Percentiles rank a stretch among this genome's conserved stretches.
Conservation (phyloP, 768 basidiomycete species). For the Xerocomellus dryophilus region DNA sequence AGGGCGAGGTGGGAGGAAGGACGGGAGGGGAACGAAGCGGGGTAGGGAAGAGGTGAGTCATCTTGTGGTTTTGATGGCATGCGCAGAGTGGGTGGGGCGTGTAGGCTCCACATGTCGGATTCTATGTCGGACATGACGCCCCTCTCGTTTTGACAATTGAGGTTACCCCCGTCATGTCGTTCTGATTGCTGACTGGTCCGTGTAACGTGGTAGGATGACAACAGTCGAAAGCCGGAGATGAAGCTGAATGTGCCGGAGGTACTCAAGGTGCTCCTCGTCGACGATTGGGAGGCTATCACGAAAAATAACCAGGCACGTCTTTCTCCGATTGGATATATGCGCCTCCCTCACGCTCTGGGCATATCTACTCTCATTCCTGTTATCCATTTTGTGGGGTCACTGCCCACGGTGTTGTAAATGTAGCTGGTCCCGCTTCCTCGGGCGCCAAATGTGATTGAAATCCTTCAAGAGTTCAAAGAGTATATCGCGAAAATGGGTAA, state of each 20-base stretch:
- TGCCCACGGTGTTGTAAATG: not conserved
- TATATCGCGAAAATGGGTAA: slow-evolving; percentile 50
- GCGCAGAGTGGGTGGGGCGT: not conserved
- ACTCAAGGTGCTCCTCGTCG: slow-evolving; percentile 86
- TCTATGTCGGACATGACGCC: not conserved
- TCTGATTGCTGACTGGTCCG: not conserved
- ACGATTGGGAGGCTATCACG: slow-evolving; percentile 97
- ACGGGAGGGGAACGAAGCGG: slow-evolving; percentile 66
- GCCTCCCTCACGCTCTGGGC: not conserved
- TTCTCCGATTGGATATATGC: not conserved
- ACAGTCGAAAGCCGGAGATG: slow-evolving; percentile 78
- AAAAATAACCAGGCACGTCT: slow-evolving; percentile 80
- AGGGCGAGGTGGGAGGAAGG: slow-evolving; percentile 45
- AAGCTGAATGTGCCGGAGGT: slow-evolving; percentile 85
- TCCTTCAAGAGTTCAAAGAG: slow-evolving; percentile 75
- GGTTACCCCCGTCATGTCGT: not conserved
- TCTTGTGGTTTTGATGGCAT: not conserved
- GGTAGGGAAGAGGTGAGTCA: slow-evolving; percentile 67
- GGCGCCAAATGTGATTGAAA: slow-evolving; percentile 68
- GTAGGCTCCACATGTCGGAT: not conserved
- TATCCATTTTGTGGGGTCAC: not conserved
- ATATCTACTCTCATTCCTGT: not conserved
- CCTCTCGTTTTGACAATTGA: not conserved
- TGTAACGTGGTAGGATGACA: slow-evolving; percentile 58
- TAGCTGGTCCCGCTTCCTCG: slow-evolving; percentile 86